Evolutionary conservation across 352 stramenopile species (phyloP), one percentile per base, ranked within the genome.

Genomic region (Thraustochytrium striatum): DNA sequence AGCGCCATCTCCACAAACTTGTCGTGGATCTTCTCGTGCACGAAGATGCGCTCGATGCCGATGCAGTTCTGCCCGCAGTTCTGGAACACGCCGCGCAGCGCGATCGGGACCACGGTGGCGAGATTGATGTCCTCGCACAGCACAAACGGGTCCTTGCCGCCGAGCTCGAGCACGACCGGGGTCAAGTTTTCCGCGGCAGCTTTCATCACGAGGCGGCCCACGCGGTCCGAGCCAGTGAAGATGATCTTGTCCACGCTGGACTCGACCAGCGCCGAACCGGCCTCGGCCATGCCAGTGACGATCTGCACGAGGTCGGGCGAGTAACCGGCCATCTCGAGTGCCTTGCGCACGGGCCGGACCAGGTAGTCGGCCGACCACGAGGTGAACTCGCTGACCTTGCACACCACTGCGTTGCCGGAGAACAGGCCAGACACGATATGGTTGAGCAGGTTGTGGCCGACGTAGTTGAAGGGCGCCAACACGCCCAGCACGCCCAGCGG

Each of bases 11-110:
- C 61, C 8, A 91, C 55, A 61, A 94, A 94, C 41, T 87, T 69
- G 50, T 89, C 82, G 69, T 88, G 84, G 33, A 94, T 85, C 44
- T 69, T 85, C 79, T 94, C 90, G 84, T 96, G 94, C 11, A 93
- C 89, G 83, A 94, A 90, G 55, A 96, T 84, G 50, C 91, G 83
- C 72, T 96, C 91, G 2, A 93, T 87, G 36, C 91, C 91, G 80
- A 90, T 88, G 85, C 91, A 96, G 85, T 96, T 96, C 82, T 95
- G 90, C 36, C 90, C 91, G 72, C 83, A 90, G 83, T 95, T 95
- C 83, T 95, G 90, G 83, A 89, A 95, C 68, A 89, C 90, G 2
- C 90, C 91, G 39, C 90, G 84, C 85, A 93, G 88, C n/a, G 90
- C 89, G 82, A 88, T 93, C 2, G 86, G 87, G 58, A 93, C 72